These are phyloP conservation scores for Sequoia sempervirens DNA, from an alignment of 75 land plant species.

Conservation along the genomic window DNA sequence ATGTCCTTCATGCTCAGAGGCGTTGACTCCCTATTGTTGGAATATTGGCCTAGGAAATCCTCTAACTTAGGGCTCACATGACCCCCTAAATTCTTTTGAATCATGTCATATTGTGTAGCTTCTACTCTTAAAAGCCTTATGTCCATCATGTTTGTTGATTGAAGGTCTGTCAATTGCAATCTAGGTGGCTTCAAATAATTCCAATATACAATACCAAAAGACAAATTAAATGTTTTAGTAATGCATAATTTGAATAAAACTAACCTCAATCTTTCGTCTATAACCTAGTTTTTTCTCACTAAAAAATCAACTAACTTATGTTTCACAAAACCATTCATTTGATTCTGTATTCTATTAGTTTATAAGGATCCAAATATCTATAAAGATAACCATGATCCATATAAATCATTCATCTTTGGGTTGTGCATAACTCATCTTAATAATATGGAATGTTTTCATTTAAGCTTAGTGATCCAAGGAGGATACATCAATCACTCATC, in stretches of 20 bases:
- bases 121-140: neutral
- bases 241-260: neutral
- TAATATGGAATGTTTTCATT: too few species aligned
- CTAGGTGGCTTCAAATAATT: neutral
- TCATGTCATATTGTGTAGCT: neutral
- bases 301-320: too few species aligned
- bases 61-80: conserved; percentile 52
- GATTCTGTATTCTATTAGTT: too few species aligned
- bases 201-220: neutral
- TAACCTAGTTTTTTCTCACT: neutral
- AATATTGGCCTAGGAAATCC: conserved; percentile 53
- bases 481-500: too few species aligned
- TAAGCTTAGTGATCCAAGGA: too few species aligned
- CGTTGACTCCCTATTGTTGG: too few species aligned
- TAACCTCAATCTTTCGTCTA: neutral
- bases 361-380: too few species aligned
- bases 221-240: neutral
- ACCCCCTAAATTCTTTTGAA: neutral
- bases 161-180: neutral
- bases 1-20: too few species aligned
- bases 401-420: too few species aligned
- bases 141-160: neutral
- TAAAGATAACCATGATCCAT: too few species aligned
- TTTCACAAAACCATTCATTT: too few species aligned
- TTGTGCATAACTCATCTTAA: too few species aligned